Conservation (phyloP, 805 yeast species). For the Nakazawaea anatomiae region DNA sequence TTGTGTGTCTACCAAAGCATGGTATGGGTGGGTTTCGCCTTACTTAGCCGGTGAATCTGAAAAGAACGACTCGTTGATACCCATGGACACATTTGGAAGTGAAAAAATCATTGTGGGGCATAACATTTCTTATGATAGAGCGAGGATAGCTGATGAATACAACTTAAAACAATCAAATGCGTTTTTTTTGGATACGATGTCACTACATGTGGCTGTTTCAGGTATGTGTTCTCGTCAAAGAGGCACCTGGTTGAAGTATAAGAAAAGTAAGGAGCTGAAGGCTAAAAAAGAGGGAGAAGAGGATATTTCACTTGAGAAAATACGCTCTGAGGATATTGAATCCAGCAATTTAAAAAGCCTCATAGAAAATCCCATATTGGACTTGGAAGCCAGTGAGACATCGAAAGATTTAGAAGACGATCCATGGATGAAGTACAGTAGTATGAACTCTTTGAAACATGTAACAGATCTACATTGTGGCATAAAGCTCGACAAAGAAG, state of each 20-base stretch:
- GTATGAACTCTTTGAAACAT: constrained; percentile 73
- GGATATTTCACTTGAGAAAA: constrained; percentile 12
- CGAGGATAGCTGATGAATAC: constrained; percentile 82
- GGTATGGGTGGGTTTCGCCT: constrained; percentile 97
- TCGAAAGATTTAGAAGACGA: constrained; percentile 40
- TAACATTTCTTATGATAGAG: constrained; percentile 86
- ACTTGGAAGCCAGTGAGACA: constrained; percentile 21
- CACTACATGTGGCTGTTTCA: constrained; percentile 81
- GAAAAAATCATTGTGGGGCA: constrained; percentile 78
- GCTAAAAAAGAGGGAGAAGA: constrained; percentile 16
- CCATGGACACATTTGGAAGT: constrained; percentile 47
- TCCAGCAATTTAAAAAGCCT: constrained; percentile 21
- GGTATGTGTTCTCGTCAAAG: constrained; percentile 95
- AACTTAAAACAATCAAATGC: constrained; percentile 58
- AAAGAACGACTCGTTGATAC: constrained; percentile 61
- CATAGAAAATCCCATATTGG: constrained; percentile 22
- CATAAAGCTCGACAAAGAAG: constrained; percentile 56
- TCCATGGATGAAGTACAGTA: constrained; percentile 81
- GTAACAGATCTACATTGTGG: constrained; percentile 79
- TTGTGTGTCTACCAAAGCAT: constrained; percentile 69
- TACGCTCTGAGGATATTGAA: constrained; percentile 15
- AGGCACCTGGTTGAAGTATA: constrained; percentile 63
- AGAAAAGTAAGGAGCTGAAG: constrained; percentile 26
- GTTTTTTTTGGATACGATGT: constrained; percentile 86
- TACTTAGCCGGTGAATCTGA: constrained; percentile 52